phyloP scores from a whole-genome alignment of 2,329 filamentous ascomycete genomes.

The Nemania diffusa region DNA sequence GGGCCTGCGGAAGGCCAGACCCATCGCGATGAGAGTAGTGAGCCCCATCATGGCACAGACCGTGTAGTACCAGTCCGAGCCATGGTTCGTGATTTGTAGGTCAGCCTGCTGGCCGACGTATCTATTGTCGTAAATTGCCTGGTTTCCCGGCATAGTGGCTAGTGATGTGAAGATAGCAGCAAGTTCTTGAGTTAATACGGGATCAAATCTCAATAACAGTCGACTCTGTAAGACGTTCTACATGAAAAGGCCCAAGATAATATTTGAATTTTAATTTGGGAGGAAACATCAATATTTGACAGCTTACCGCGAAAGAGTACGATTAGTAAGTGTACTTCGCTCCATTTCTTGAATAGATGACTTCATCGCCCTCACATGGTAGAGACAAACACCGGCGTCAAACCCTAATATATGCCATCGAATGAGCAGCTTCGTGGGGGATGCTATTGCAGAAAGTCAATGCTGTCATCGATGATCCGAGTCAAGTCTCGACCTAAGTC shows the following conservation, averaged over 20 bases:
- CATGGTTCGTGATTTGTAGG: constrained; percentile 67
- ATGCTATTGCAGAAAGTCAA: background rate
- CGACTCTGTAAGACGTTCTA: background rate
- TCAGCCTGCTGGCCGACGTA: constrained; percentile 62
- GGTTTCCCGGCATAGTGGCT: constrained; percentile 49
- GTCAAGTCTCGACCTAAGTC: background rate
- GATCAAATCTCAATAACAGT: background rate
- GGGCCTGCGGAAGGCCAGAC: constrained; percentile 62
- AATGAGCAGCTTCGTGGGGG: background rate
- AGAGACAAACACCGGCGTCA: constrained; percentile 16
- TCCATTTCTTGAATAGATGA: constrained; percentile 36
- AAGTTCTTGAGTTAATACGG: background rate
- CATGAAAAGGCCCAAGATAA: background rate
- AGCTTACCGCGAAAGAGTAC: background rate
- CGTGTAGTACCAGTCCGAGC: constrained; percentile 72
- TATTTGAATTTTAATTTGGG: background rate
- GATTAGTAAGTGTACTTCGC: background rate
- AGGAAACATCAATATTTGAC: constrained; percentile 24
- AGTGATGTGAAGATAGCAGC: background rate
- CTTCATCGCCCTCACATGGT: constrained; percentile 41
- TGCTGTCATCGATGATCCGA: constrained; percentile 18
- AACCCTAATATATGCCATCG: constrained; percentile 37
- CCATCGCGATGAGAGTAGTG: constrained; percentile 64
- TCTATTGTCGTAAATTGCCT: constrained; percentile 58
- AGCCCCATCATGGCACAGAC: constrained; percentile 69